Percentiles rank a stretch among this genome's conserved stretches.
These are phyloP conservation scores for Diaporthe amygdali DNA, from an alignment of 2,329 filamentous ascomycete species.

Conservation along the genomic window DNA sequence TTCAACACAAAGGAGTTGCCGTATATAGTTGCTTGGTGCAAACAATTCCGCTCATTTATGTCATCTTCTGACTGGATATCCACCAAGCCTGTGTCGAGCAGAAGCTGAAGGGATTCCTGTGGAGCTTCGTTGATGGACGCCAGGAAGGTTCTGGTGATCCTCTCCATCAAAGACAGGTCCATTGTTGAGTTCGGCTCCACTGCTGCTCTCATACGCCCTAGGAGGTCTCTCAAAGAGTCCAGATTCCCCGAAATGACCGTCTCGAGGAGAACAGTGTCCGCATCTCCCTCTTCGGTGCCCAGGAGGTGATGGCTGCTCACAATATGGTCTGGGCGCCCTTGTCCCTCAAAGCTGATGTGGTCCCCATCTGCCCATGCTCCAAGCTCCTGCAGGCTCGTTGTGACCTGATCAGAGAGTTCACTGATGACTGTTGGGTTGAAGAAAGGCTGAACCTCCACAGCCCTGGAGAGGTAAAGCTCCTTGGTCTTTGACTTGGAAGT, in stretches of 20 bases:
- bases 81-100: constrained; percentile 82
- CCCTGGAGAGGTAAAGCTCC: constrained; percentile 92
- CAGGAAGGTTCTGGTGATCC: constrained; percentile 88
- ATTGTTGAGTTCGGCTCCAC: constrained; percentile 43
- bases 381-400: constrained; percentile 92
- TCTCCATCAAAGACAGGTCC: constrained; percentile 67
- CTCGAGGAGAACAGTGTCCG: constrained; percentile 86
- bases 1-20: constrained; percentile 80
- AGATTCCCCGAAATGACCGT: constrained; percentile 84
- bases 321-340: constrained; percentile 58
- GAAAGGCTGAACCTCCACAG: constrained; percentile 96
- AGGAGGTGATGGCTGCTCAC: constrained; percentile 69
- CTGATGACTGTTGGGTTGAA: constrained; percentile 98
- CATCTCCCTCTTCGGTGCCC: constrained; percentile 85
- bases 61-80: constrained; percentile 95
- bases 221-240: constrained; percentile 77
- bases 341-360: constrained; percentile 78
- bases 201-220: constrained; percentile 70
- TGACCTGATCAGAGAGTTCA: constrained; percentile 94
- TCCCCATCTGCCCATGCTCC: constrained; percentile 98
- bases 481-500: constrained; percentile 99
- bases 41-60: constrained; percentile 95
- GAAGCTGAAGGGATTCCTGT: constrained; percentile 73
- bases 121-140: constrained; percentile 88
- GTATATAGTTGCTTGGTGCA: constrained; percentile 96